Evolutionary conservation across 202 grass and related monocot genomes (phyloP), one percentile per base, ranked within the genome.

Genomic region (Carex sylvatica): DNA sequence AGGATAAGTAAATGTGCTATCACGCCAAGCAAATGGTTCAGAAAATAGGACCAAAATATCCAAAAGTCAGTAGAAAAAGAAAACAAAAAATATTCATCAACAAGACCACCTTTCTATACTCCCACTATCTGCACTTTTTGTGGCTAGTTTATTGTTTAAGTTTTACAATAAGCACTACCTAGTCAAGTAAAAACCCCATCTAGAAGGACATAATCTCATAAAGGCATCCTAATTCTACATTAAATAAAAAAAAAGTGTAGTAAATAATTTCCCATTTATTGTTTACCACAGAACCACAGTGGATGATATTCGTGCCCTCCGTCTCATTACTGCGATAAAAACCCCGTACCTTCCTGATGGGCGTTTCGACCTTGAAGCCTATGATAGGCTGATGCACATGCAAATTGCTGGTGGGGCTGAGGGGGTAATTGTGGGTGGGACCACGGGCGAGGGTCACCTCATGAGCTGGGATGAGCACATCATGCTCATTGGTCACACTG

Each of bases 381-480:
- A 98, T 80, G 96, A 98, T 59, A 86, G 82, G 69, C 70, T 95
- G 62, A 93, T 95, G 77, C 87, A 93, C 70, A 88, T 93, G 63
- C 96, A 95, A 62, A 90, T 98, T 86, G 61, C 89, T 0, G 89
- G 87, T 66, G 92, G 96, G 53, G 91, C 78, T 46, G 91, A 95
- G 88, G 96, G 87, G 79, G 91, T 98, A 22, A 93, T 95, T 63
- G 96, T 98, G 80, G 92, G 96, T 77, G 96, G 91, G 72, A 98
- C 91, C 71, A 90, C 92, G 53, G 91, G 92, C 72, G 96, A 98
- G 74, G 96, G 96, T 18, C 96, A 98, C 38, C 89, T 98, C 58
- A 98, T 98, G 95, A 91, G 92, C 80, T 98, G 95, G 95, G 95
- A 98, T 59, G 92, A 98, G 80, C 95, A 98, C 78, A 95, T 95